Conservation (phyloP, 225 moss, liverwort and hornwort species). For the Thuidium tamariscinum region DNA sequence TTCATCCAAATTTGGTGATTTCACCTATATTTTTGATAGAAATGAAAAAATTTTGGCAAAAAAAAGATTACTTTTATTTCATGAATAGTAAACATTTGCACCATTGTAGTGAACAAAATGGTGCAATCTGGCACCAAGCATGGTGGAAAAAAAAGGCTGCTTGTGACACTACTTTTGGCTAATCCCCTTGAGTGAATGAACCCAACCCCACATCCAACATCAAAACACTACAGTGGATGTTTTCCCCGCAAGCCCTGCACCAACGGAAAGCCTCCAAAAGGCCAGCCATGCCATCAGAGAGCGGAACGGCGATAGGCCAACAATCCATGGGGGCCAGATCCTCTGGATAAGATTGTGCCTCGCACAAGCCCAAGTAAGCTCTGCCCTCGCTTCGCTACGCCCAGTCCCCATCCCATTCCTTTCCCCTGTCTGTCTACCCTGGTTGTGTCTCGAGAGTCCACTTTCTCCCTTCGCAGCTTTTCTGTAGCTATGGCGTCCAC, state of each 20-base stretch:
- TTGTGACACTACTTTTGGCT: neutral
- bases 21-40: too few species aligned
- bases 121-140: too few species aligned
- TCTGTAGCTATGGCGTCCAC: conserved; percentile 48
- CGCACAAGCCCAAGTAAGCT: conserved; percentile 14
- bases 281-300: neutral
- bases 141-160: too few species aligned
- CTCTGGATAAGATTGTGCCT: conserved; percentile 19
- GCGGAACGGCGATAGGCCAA: conserved; percentile 2
- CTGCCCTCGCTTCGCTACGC: neutral
- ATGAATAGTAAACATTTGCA: too few species aligned
- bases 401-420: neutral
- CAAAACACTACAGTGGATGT: neutral
- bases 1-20: too few species aligned
- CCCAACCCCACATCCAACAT: neutral
- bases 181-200: neutral
- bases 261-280: neutral
- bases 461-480: neutral
- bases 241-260: neutral
- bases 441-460: neutral
- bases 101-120: too few species aligned
- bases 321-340: neutral
- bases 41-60: too few species aligned
- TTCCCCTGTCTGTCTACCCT: neutral
- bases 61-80: too few species aligned